Conservation (phyloP, 495 filamentous ascomycete species). For the Aspergillus heteromorphus region DNA sequence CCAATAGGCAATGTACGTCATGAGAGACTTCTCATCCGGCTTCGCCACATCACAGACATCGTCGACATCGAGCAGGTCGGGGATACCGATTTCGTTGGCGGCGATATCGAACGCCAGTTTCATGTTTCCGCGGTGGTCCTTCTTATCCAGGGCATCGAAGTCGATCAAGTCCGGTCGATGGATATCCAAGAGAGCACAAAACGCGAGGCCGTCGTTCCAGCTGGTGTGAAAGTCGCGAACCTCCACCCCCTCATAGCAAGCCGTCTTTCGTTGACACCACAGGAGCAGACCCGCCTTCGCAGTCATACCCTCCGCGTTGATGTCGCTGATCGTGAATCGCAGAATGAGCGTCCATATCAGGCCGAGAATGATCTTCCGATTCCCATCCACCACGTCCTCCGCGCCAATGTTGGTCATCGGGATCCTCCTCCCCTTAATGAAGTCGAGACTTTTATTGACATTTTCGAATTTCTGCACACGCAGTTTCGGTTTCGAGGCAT, state of each 20-base stretch:
- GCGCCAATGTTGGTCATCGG: conserved; percentile 98
- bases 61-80: conserved; percentile 91
- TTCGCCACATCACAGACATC: conserved; percentile 96
- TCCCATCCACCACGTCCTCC: conserved; percentile 97
- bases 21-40: conserved; percentile 91
- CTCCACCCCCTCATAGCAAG: conserved; percentile 94
- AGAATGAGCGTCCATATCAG: conserved; percentile 98
- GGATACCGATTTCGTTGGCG: conserved; percentile 93
- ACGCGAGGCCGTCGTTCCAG: conserved; percentile 96
- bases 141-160: conserved; percentile 89
- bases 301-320: conserved; percentile 96
- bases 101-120: conserved; percentile 95
- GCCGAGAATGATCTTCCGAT: conserved; percentile 93
- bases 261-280: conserved; percentile 98
- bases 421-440: conserved; percentile 83
- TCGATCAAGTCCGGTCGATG: conserved; percentile 96
- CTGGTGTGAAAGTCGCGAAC: conserved; percentile 89
- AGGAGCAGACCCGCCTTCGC: conserved; percentile 92
- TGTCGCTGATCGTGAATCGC: conserved; percentile 96
- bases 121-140: conserved; percentile 94
- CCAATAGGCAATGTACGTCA: conserved; percentile 99
- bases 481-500: conserved; percentile 90
- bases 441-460: conserved; percentile 91
- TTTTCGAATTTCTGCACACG: conserved; percentile 98
- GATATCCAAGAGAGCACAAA: conserved; percentile 94